Evolutionary conservation across 257 asterid genomes (phyloP), one percentile per base, ranked within the genome.

Genomic region (Echites panduratus): DNA sequence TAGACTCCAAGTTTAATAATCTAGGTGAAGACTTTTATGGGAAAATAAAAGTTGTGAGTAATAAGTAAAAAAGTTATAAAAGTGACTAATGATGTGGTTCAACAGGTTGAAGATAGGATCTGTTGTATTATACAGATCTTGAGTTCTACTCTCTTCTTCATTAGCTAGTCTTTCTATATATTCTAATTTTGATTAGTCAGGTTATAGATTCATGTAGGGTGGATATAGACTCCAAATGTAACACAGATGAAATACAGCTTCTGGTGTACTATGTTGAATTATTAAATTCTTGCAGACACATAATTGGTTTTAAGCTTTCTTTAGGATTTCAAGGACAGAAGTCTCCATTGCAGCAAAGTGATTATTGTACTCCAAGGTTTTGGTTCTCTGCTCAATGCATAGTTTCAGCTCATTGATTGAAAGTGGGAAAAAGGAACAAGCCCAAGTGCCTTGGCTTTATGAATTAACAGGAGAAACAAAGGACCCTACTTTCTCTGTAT

Each of bases 281-380:
- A 40, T 71, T 66, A 43, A 41, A 35, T 54, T 75, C 64, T 62
- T 41, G 29, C 35, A 49, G 44, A 47, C 13, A 32, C 3, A 16
- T 17, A 58, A 58, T 58, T 27, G 65, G 26, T 58, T 32, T 58
- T 41, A 49, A 27, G 38, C 2, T 4, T 52, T 48, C 16, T 38
- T 65, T 12, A 74, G 57, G 17, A 26, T 6, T 72, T 72, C 59
- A 59, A 58, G 61, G 75, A 72, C 76, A 73, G 53, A 49, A 49
- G 65, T 49, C 71, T 49, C 0, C 13, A 63, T 50, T 19, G 52
- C 76, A 62, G 50, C 13, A 40, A 63, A 47, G 19, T 64, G 41
- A 64, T 63, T 22, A 35, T 47, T 49, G 68, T 26, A 8, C 77
- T 47, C 53, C 71, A 48, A 62, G 7, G 45, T 2, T 62, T 1